Conservation (phyloP, 495 filamentous ascomycete genomes). For the Penicillium nucicola region DNA sequence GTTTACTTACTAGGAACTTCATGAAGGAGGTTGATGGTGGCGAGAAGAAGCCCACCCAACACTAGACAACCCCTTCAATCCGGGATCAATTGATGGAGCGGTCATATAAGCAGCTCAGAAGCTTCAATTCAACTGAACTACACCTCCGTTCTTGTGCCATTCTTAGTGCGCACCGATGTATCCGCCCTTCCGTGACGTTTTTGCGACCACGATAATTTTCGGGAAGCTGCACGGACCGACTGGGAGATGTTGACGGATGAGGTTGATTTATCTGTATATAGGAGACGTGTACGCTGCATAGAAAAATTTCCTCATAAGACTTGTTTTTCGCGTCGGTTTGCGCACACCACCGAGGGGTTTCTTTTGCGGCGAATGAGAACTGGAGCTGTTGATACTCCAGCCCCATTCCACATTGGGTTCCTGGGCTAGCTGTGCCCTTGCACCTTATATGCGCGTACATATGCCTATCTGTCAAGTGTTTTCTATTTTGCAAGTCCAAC, state of each 20-base stretch:
- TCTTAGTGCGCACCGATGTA: constrained; percentile 2
- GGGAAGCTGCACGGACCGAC: constrained; percentile 8
- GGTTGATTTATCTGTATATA: constrained; percentile 41
- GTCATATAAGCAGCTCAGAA: constrained; percentile 11
- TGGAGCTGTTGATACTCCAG: background rate
- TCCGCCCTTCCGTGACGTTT: background rate
- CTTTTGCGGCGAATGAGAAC: background rate
- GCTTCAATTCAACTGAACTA: constrained; percentile 16
- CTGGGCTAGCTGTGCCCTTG: background rate
- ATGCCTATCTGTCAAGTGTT: background rate
- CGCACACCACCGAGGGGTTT: background rate
- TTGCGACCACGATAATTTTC: constrained; percentile 7
- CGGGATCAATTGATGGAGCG: constrained; percentile 18
- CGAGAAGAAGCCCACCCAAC: constrained; percentile 61
- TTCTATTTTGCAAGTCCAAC: too few relatives aligned
- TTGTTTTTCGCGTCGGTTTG: background rate
- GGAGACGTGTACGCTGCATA: constrained; percentile 43
- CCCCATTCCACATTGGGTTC: background rate
- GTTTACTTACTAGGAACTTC: constrained; percentile 61
- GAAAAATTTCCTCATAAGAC: constrained; percentile 23
- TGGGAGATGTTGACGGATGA: constrained; percentile 16
- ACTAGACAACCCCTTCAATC: constrained; percentile 41
- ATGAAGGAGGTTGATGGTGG: constrained; percentile 67
- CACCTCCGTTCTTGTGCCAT: constrained; percentile 13
- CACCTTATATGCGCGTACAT: background rate